A percentile compares a stretch with the other conserved stretches of the same genome.
phyloP scores from a whole-genome alignment of 805 yeast genomes.

The Barnettozyma sucrosica region DNA sequence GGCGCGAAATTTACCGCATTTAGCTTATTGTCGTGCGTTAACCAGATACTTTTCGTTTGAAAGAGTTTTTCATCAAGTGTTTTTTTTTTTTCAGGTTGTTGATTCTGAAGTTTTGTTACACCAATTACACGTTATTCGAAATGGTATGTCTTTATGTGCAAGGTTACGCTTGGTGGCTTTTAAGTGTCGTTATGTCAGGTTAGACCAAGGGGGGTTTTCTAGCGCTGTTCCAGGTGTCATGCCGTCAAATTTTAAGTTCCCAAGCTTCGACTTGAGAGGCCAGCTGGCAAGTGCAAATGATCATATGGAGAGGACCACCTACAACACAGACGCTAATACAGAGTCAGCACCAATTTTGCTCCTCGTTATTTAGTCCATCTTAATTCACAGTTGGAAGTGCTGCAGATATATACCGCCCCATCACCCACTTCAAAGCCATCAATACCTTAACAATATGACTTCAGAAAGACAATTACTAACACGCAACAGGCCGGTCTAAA shows the following conservation, averaged over 20 bases:
- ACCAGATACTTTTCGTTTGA: constrained; percentile 2
- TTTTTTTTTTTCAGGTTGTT: constrained; percentile 6
- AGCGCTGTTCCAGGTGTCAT: background rate
- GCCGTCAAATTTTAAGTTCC: background rate
- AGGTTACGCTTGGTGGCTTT: background rate
- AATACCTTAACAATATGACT: background rate
- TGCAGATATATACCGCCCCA: too few relatives aligned
- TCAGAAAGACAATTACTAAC: constrained; percentile 16
- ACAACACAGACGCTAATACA: too few relatives aligned
- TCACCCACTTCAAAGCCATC: background rate
- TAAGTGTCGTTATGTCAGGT: background rate
- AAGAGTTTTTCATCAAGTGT: constrained; percentile 5
- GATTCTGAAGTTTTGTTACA: constrained; percentile 4
- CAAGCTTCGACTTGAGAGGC: background rate
- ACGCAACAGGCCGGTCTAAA: constrained; percentile 71
- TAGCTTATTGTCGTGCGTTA: constrained; percentile 3
- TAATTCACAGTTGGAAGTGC: too few relatives aligned
- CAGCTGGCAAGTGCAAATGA: background rate
- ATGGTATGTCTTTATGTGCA: constrained; percentile 8
- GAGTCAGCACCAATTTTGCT: background rate
- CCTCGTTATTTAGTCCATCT: too few relatives aligned
- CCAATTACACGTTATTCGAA: constrained; percentile 7
- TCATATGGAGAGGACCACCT: too few relatives aligned
- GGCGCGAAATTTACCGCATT: constrained; percentile 1
- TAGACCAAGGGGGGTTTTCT: background rate